Conservation (phyloP, 2,329 filamentous ascomycete species). For the Fusarium nematophilum region DNA sequence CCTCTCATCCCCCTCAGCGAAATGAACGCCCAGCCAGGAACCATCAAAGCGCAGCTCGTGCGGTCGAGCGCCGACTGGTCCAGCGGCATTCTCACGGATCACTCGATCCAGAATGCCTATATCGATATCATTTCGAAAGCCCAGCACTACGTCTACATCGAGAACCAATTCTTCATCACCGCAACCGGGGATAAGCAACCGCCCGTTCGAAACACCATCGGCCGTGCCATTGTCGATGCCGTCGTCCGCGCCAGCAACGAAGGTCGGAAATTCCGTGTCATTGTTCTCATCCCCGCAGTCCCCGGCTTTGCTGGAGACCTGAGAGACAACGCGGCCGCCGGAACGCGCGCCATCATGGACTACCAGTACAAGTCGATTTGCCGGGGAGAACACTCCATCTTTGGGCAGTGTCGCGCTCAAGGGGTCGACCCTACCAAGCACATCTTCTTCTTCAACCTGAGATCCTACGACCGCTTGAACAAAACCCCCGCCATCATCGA, state of each 20-base stretch:
- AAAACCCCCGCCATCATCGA: constrained; percentile 78
- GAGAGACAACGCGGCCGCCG: constrained; percentile 81
- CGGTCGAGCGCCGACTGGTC: constrained; percentile 94
- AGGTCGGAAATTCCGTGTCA: constrained; percentile 87
- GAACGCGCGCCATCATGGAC: constrained; percentile 96
- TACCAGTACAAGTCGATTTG: constrained; percentile 98
- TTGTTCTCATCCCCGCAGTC: constrained; percentile 89
- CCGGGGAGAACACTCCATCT: constrained; percentile 91
- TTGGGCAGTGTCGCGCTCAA: constrained; percentile 76
- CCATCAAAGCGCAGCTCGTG: constrained; percentile 85
- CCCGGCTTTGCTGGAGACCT: constrained; percentile 96
- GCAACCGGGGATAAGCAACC: constrained; percentile 89
- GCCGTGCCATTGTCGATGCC: constrained; percentile 89
- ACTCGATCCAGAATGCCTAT: constrained; percentile 90
- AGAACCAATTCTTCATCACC: constrained; percentile 99
- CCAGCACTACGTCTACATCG: constrained; percentile 95
- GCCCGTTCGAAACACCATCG: constrained; percentile 89
- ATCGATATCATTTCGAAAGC: constrained; percentile 86
- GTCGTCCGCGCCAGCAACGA: constrained; percentile 84
- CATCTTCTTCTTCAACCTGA: constrained; percentile 93
- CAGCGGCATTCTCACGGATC: constrained; percentile 85
- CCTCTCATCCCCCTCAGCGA: constrained; percentile 76
- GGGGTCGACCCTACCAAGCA: constrained; percentile 83
- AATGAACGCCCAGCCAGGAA: constrained; percentile 76
- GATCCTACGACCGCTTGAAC: constrained; percentile 92